Base-by-base conservation (phyloP, 225 moss, liverwort and hornwort genomes). In the Polytrichum commune region DNA sequence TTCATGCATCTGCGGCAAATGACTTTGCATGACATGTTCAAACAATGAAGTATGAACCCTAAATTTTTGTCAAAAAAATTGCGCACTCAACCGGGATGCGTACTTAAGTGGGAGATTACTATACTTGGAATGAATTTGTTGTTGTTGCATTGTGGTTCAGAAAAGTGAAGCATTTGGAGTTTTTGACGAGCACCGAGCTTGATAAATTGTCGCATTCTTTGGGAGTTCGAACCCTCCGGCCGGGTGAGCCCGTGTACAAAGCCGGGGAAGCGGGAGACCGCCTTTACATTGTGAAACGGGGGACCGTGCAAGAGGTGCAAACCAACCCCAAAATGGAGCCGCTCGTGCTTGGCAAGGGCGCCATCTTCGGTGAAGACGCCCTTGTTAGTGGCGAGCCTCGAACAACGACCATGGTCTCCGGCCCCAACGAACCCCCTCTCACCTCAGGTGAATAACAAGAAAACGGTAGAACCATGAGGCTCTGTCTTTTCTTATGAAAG, bases 351-450 rank as follows among this genome's bases (percentile, higher is more conserved):
- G 84, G 83, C 9, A 84, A 92, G 73, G 93, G 89, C 58, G 86
- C 84, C 32, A 80, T 79, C 46, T 96, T 93, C 67, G 96, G 96
- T 66, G 96, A 93, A 33, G 87, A 86, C 70, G 92, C 96, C 60
- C 88, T 96, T 5, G 68, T 93, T 69, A 88, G 82, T 70, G 80
- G 56, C 54, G 88, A 88, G 64, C 72, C 88, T 16, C 77, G 88
- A 29, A 32, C 82, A 55, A 74, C 79, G 54, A 92, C 91, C 16
- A 75, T 85, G 29, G 63, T 81, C 25, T 83, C 90, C 23, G 94
- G 92, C 32, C 88, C 82, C 58, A 79, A 77, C 8, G 88, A 84
- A 55, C 80, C 82, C 29, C 88, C 82, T 53, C 53, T 57, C 9
- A 29, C 84, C 32, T 69, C 84, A 64, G 81, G 87, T 81, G 6